phyloP scores from a whole-genome alignment of 108 stramenopile species.

The Nannochloropsis granulata region DNA sequence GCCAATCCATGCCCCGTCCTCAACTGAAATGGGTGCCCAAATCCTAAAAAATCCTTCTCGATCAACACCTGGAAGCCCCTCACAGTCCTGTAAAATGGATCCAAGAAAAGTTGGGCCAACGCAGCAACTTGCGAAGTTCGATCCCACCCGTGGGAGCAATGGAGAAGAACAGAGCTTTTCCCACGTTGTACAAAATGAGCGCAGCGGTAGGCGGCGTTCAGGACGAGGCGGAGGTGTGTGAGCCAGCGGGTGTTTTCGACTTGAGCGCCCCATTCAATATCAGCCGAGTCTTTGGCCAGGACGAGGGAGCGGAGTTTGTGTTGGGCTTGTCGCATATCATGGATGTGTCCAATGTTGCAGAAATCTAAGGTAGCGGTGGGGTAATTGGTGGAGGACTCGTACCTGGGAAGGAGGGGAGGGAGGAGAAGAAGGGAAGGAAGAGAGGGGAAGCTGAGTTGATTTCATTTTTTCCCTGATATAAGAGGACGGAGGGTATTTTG shows the following conservation, averaged over 20 bases:
- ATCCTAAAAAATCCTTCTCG: slow-evolving; percentile 90
- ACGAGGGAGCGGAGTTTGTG: background rate
- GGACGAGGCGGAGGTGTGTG: slow-evolving; percentile 57
- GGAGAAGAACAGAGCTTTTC: slow-evolving; percentile 73
- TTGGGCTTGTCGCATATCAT: slow-evolving; percentile 26
- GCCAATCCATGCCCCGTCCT: slow-evolving; percentile 82
- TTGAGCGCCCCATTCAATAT: background rate
- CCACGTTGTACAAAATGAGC: slow-evolving; percentile 69
- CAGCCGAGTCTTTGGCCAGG: background rate
- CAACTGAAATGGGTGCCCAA: slow-evolving; percentile 90
- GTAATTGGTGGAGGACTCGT: slow-evolving; percentile 30
- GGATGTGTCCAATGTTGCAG: slow-evolving; percentile 49
- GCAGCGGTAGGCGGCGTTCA: slow-evolving; percentile 64
- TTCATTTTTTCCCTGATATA: background rate
- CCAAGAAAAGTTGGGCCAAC: slow-evolving; percentile 81
- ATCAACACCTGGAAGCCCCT: slow-evolving; percentile 78
- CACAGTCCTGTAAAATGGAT: slow-evolving; percentile 84
- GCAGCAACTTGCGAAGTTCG: slow-evolving; percentile 79
- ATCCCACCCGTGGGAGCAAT: slow-evolving; percentile 99
- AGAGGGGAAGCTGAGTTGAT: background rate
- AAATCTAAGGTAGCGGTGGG: slow-evolving; percentile 25
- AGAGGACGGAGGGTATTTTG: background rate
- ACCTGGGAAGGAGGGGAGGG: background rate
- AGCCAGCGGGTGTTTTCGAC: slow-evolving; percentile 61
- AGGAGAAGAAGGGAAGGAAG: background rate